Base-by-base conservation (phyloP, 257 asterid genomes). In the Scutellaria galericulata region DNA sequence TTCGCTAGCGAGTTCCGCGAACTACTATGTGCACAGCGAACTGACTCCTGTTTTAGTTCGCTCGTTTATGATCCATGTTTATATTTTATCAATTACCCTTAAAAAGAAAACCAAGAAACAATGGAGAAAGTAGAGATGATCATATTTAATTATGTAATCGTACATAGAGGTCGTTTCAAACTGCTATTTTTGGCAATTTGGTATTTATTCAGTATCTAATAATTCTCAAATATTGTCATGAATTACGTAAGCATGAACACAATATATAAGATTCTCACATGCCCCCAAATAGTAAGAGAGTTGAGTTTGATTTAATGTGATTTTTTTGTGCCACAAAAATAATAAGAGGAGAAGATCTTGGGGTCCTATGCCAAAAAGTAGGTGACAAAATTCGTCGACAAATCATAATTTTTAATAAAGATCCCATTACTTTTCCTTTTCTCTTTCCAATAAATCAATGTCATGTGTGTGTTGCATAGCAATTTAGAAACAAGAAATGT, bases 331-430 rank as follows among this genome's bases (percentile, higher is more conserved):
- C 63, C 40, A 69, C 35, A 54, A 27, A 54, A 53, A 62, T 64
- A 50, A 41, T 55, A 46, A 2, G 50, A 64, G 37, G 0, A 20
- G 31, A 10, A 65, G 70, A 65, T 57, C 50, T 48, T 62, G 46
- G 31, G 20, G 47, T 13, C 55, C 48, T 24, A 64, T 9, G 62
- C 67, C 52, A 52, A 69, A 42, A 68, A 14, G 14, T 15, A 13
- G 58, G 71, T 60, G 71, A 39, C 59, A 77, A 57, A 47, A 48
- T 24, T 48, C 20, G 79, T 61, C 68, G n/a, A n/a, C n/a, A 69
- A 63, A 53, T 55, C 75, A 72, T 51, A 31, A 31, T 31, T 31
- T 18, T 78, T 7, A 67, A 18, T 42, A 35, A 15, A 54, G 58
- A 52, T 44, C 52, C 55, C 56, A 53, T 73, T 39, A 37, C 70